phyloP scores from a whole-genome alignment of 106 monocot species.

The Dendrobium catenatum region DNA sequence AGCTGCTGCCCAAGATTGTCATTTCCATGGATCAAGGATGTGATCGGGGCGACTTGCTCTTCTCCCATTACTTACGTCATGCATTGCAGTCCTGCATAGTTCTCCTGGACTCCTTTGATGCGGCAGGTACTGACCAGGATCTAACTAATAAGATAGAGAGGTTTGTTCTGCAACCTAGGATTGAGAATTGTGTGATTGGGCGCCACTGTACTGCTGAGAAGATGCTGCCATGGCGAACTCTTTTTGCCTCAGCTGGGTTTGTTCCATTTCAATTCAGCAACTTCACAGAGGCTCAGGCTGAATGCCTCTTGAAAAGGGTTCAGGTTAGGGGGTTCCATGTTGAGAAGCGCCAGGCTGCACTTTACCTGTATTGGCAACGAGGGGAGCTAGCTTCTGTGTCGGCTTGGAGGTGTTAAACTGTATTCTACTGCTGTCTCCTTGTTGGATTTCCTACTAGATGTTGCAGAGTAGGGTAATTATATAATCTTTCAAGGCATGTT shows the following conservation, averaged over 20 bases:
- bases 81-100: conserved; percentile 47
- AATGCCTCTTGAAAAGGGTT: conserved; percentile 81
- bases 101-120: conserved; percentile 82
- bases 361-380: conserved; percentile 71
- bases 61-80: conserved; percentile 57
- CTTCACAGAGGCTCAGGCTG: conserved; percentile 83
- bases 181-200: conserved; percentile 40
- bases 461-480: conserved; percentile 1
- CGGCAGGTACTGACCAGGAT: conserved; percentile 48
- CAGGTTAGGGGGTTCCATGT: conserved; percentile 79
- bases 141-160: conserved; percentile 60
- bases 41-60: conserved; percentile 62
- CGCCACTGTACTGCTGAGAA: conserved; percentile 35
- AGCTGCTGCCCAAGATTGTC: conserved; percentile 69
- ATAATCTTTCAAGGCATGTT: conserved; percentile 3
- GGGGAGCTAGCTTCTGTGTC: conserved; percentile 77
- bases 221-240: conserved; percentile 43
- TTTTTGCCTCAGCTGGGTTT: conserved; percentile 58
- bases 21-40: conserved; percentile 65
- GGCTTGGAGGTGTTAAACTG: conserved; percentile 71
- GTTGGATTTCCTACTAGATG: not conserved
- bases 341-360: conserved; percentile 69
- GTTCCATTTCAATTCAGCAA: conserved; percentile 71
- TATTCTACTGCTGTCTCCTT: not conserved
- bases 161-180: conserved; percentile 65